Percentiles rank a stretch among this genome's conserved stretches.
Conservation (phyloP, 352 stramenopile genomes). For the Pythium monospermum region DNA sequence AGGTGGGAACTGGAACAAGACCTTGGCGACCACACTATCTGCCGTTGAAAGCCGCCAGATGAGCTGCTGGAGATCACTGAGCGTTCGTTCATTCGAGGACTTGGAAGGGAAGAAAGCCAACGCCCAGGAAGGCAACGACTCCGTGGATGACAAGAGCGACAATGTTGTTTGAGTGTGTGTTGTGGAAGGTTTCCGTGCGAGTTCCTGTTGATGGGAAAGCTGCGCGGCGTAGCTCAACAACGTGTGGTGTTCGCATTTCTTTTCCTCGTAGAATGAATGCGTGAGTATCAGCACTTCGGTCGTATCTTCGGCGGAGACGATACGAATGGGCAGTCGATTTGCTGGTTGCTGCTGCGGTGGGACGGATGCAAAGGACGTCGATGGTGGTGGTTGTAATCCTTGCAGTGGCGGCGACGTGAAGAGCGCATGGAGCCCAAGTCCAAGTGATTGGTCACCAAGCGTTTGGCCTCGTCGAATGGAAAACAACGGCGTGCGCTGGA, state of each 20-base stretch:
- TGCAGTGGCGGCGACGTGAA: conserved; percentile 2
- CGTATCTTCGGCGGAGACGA: conserved; percentile 32
- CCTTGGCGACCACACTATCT: conserved; percentile 27
- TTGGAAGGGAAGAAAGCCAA: conserved; percentile 13
- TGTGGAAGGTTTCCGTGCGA: neutral
- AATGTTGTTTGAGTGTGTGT: too few relatives aligned
- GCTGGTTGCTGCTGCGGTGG: neutral
- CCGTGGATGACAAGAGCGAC: neutral
- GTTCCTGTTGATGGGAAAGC: neutral
- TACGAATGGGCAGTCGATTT: conserved; percentile 22
- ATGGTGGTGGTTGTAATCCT: neutral
- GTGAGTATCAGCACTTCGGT: conserved; percentile 49
- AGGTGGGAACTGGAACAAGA: conserved; percentile 53
- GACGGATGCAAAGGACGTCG: neutral
- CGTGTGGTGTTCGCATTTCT: conserved; percentile 37
- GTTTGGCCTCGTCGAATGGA: conserved; percentile 36
- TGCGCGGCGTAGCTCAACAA: conserved; percentile 27
- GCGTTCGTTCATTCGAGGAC: conserved; percentile 3
- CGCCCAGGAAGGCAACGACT: conserved; percentile 7
- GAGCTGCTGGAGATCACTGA: conserved; percentile 23
- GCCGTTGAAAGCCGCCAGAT: conserved; percentile 29
- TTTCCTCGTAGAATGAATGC: conserved; percentile 26
- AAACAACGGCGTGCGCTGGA: conserved; percentile 15
- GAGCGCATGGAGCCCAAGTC: conserved; percentile 30
- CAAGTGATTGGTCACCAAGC: conserved; percentile 52